These are phyloP conservation scores for Acidomyces sp. DNA, from an alignment of 495 filamentous ascomycete genomes.

Conservation along the genomic window DNA sequence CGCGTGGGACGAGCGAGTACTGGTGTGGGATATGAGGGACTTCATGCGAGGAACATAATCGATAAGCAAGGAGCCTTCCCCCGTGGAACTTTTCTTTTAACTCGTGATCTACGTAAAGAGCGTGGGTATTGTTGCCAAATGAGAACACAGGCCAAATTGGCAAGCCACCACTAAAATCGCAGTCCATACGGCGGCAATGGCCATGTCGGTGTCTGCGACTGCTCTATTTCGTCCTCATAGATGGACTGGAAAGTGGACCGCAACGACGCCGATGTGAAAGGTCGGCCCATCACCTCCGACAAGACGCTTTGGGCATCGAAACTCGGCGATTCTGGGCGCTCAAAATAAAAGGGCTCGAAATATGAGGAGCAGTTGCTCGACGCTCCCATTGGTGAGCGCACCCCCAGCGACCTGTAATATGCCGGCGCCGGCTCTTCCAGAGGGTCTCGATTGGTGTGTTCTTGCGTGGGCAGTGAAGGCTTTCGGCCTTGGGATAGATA, in stretches of 20 bases:
- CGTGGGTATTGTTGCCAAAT: background rate
- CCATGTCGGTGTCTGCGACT: background rate
- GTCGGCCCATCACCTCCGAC: background rate
- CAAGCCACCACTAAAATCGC: background rate
- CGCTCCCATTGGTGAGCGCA: background rate
- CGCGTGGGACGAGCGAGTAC: slow-evolving; percentile 82
- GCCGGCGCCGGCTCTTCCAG: background rate
- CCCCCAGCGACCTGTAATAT: background rate
- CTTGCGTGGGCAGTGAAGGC: background rate
- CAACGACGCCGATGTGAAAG: background rate
- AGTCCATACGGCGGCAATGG: background rate
- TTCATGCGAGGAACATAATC: slow-evolving; percentile 34
- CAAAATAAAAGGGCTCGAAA: slow-evolving; percentile 13
- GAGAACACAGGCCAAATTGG: slow-evolving; percentile 1
- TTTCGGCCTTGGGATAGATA: background rate
- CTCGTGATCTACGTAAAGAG: background rate
- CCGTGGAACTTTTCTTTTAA: slow-evolving; percentile 11
- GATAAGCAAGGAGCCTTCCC: too few species aligned
- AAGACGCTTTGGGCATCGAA: background rate
- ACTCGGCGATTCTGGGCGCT: slow-evolving; percentile 3
- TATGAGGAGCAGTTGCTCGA: background rate
- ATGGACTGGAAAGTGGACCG: background rate
- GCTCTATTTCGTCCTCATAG: background rate
- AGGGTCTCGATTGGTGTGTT: background rate
- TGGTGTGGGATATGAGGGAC: slow-evolving; percentile 79